phyloP scores from a whole-genome alignment of 2,329 filamentous ascomycete species.

The Teratosphaeria pseudoeucalypti region DNA sequence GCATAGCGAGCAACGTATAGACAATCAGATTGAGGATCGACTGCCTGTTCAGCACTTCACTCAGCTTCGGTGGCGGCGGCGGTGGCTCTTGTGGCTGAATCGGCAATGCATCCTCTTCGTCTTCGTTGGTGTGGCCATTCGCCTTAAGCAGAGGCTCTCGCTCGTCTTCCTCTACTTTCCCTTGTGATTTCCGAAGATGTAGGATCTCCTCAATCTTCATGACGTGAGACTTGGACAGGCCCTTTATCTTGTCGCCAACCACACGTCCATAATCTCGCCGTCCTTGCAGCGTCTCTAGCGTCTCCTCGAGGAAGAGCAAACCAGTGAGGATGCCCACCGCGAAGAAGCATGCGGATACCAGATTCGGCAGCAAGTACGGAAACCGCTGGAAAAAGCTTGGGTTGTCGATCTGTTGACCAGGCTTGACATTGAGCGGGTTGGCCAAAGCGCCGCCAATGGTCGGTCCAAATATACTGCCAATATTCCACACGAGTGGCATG shows the following conservation, averaged over 20 bases:
- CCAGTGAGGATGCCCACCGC: constrained; percentile 64
- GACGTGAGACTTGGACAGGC: constrained; percentile 1
- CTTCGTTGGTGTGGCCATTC: constrained; percentile 1
- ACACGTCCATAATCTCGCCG: constrained; percentile 64
- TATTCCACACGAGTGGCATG: constrained; percentile 84
- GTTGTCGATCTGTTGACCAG: constrained; percentile 31
- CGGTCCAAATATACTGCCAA: constrained; percentile 74
- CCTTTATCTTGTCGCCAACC: constrained; percentile 55
- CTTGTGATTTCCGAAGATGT: neutral
- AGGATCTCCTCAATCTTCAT: constrained; percentile 1
- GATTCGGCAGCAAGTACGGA: constrained; percentile 76
- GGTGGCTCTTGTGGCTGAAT: constrained; percentile 11
- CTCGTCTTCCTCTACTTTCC: constrained; percentile 7
- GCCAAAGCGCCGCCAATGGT: constrained; percentile 80
- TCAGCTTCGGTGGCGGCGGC: constrained; percentile 33
- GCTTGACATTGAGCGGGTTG: constrained; percentile 66
- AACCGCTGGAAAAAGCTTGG: constrained; percentile 62
- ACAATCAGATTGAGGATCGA: constrained; percentile 63
- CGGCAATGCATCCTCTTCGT: constrained; percentile 10
- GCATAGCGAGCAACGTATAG: constrained; percentile 61
- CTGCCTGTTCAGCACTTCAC: constrained; percentile 63
- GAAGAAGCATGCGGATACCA: constrained; percentile 68
- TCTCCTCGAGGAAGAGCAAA: constrained; percentile 76
- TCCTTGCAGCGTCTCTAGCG: constrained; percentile 60
- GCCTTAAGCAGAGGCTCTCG: constrained; percentile 18